Percentiles rank a stretch among this genome's conserved stretches.
phyloP scores from a whole-genome alignment of 371 early-diverging fungal genomes.

The Mucor piriformis region DNA sequence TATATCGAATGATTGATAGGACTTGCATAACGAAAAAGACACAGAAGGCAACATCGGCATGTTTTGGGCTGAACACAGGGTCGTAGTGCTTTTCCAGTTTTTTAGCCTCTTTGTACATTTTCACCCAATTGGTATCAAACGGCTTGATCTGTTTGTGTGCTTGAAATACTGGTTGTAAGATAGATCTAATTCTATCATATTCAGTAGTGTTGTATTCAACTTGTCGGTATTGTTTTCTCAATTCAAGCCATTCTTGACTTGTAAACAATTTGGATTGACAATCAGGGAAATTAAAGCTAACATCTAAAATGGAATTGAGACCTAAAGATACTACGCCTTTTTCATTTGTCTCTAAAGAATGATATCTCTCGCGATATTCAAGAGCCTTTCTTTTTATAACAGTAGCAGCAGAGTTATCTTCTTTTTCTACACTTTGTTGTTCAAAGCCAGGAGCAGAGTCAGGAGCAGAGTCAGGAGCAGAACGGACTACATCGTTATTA shows the following conservation, averaged over 20 bases:
- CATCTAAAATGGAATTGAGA: too few species aligned
- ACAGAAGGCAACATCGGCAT: conserved; percentile 10
- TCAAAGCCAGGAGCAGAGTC: too few species aligned
- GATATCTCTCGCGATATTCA: too few species aligned
- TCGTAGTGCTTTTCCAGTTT: conserved; percentile 6
- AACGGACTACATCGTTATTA: too few species aligned
- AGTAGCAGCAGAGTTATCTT: too few species aligned
- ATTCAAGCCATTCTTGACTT: conserved; percentile 5
- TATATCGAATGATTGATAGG: not conserved
- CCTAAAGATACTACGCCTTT: too few species aligned
- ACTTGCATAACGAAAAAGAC: conserved; percentile 9
- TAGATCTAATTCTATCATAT: conserved; percentile 1
- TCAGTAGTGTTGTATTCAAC: not conserved
- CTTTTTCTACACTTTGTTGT: too few species aligned
- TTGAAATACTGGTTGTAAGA: conserved; percentile 4
- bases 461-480: too few species aligned
- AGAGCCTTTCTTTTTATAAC: too few species aligned
- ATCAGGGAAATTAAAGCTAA: too few species aligned
- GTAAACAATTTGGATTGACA: too few species aligned
- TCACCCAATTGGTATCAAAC: conserved; percentile 6
- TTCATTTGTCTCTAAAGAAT: too few species aligned
- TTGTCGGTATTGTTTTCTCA: conserved; percentile 7
- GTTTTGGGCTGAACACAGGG: not conserved
- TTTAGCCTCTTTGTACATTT: conserved; percentile 9
- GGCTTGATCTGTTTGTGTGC: conserved; percentile 2